Base-by-base conservation (phyloP, 345 rosid species). In the Anacardium occidentale region DNA sequence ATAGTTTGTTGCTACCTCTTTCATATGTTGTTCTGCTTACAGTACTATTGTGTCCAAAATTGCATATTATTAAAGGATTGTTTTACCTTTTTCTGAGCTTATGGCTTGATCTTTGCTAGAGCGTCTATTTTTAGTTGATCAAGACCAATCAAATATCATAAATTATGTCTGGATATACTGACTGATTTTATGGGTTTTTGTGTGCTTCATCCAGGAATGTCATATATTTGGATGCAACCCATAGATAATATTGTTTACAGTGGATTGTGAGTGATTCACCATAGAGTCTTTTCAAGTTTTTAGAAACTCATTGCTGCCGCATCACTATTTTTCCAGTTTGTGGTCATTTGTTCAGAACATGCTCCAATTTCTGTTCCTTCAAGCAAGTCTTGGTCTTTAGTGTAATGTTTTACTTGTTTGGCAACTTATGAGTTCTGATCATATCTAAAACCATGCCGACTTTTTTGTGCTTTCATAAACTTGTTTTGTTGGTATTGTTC, bases 1-100 rank as follows among this genome's bases (percentile, higher is more conserved):
- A 56, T 64, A 18, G 45, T 63, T 48, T 78, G 65, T 63, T 40
- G 50, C 61, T 32, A 74, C 50, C 74, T 78, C 25, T 65, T 61
- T 9, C 26, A 22, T 68, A 34, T 53, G 32, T 25, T 22, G 12
- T 64, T 37, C 47, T 68, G 21, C 24, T 76, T 55, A 52, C 56
- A 22, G 15, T 68, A 12, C 9, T 71, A 21, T 34, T 67, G 29
- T 55, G 24, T 42, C 32, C 25, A 20, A 48, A 15, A 65, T 26
- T 26, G 42, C 44, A 11, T 64, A 11, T 52, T 51, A 3, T 52
- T n/a, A 26, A 26, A 26, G 12, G 22, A 54, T 75, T 10, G 6
- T 22, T 64, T 42, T 24, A 14, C 6, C 24, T 11, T 50, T n/a
- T 66, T 58, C 13, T 48, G 68, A 26, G 56, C 67, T 61, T 26